Evolutionary conservation across 2,329 filamentous ascomycete species (phyloP).

Genomic region (Zalaria sp.): DNA sequence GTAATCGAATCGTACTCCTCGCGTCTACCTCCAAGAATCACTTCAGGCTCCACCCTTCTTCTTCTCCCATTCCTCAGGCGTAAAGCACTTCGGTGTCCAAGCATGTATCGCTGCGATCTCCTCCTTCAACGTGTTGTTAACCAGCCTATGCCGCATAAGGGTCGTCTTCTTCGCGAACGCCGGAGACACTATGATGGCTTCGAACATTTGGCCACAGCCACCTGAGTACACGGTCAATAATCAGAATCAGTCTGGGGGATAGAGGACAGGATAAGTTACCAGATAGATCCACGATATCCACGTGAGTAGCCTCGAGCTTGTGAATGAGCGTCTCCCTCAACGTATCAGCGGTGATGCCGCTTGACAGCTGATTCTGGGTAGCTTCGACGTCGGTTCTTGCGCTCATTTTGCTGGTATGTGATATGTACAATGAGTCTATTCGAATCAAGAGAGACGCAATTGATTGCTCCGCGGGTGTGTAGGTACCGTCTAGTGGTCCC

Average conservation of each 20-base stretch:
- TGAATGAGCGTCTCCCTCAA: slow-evolving; percentile 55
- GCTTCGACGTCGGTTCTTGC: slow-evolving; percentile 28
- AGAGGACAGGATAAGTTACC: slow-evolving; percentile 41
- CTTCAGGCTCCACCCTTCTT: slow-evolving; percentile 28
- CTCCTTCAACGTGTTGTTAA: slow-evolving; percentile 68
- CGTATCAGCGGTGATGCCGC: slow-evolving; percentile 56
- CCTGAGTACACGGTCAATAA: slow-evolving; percentile 27
- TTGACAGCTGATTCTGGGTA: slow-evolving; percentile 32
- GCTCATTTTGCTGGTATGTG: slow-evolving; percentile 20
- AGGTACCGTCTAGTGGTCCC: too few species aligned
- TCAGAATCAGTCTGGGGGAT: background rate
- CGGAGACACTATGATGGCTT: slow-evolving; percentile 50
- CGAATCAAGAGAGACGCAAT: too few species aligned
- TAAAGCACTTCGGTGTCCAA: slow-evolving; percentile 90
- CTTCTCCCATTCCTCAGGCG: slow-evolving; percentile 75
- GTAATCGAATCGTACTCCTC: too few species aligned
- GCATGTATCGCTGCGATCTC: slow-evolving; percentile 89
- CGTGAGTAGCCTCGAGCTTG: slow-evolving; percentile 60
- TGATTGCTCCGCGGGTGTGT: too few species aligned
- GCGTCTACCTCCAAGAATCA: too few species aligned
- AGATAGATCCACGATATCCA: slow-evolving; percentile 84
- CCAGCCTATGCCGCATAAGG: slow-evolving; percentile 72
- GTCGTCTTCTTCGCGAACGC: slow-evolving; percentile 44
- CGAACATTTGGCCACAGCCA: slow-evolving; percentile 57
- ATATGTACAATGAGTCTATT: background rate